These are phyloP conservation scores for Cryptomeria japonica DNA, from an alignment of 75 land plant genomes.

Conservation along the genomic window DNA sequence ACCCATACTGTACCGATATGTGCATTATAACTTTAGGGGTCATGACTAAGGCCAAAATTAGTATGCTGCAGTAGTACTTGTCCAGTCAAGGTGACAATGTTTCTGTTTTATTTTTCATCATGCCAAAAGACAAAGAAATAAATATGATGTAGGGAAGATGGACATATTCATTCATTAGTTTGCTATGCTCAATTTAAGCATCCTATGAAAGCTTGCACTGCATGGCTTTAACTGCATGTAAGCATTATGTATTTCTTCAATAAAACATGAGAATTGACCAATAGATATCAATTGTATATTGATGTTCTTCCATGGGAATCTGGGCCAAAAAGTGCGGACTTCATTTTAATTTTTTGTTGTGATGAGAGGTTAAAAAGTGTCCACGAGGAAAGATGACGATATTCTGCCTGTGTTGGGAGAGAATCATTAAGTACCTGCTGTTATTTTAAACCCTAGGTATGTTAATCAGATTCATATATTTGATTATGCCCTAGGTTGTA, in stretches of 20 bases:
- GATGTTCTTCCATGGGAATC: not conserved
- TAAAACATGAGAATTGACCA: not conserved
- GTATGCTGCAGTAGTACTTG: not conserved
- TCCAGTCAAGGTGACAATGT: not conserved
- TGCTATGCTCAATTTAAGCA: not conserved
- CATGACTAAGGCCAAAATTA: not conserved
- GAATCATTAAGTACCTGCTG: not conserved
- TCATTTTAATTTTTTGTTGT: not conserved
- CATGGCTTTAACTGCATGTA: not conserved
- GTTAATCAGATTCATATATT: too few species aligned
- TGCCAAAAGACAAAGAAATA: not conserved
- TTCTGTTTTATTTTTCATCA: not conserved
- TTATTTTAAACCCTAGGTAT: too few species aligned
- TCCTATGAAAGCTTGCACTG: not conserved
- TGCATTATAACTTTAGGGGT: not conserved
- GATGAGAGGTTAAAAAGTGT: not conserved
- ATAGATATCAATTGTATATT: not conserved
- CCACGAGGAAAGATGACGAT: not conserved
- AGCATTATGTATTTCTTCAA: not conserved
- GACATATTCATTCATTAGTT: not conserved
- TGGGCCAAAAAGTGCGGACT: not conserved
- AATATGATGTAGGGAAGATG: not conserved
- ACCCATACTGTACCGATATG: not conserved
- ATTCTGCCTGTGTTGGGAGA: not conserved
- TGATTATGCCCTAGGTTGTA: too few species aligned